Evolutionary conservation across 768 basidiomycete species (phyloP).

Genomic region (Exsudoporus frostii): DNA sequence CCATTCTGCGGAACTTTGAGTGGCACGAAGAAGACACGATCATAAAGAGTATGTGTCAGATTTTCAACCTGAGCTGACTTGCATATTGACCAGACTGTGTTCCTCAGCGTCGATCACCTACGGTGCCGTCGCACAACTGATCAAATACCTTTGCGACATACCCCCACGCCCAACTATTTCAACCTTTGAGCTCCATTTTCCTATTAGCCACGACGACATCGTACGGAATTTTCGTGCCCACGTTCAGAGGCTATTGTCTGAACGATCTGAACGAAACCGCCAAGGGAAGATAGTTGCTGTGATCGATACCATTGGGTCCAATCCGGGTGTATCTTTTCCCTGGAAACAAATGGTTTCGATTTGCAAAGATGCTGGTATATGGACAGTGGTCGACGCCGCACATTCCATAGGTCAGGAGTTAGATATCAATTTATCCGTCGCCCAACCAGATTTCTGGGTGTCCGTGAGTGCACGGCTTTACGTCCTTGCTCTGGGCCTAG

Average conservation of each 20-base stretch:
- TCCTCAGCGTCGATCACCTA: slow-evolving; percentile 51
- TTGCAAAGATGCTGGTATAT: background rate
- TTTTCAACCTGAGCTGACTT: background rate
- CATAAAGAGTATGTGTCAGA: background rate
- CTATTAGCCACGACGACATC: background rate
- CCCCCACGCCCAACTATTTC: slow-evolving; percentile 41
- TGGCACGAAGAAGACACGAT: slow-evolving; percentile 57
- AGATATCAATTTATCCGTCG: background rate
- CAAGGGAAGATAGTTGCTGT: background rate
- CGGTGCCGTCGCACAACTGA: slow-evolving; percentile 44
- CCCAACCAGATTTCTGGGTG: background rate
- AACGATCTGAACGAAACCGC: background rate
- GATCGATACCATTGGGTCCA: background rate
- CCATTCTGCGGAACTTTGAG: slow-evolving; percentile 57
- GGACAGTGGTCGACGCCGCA: background rate
- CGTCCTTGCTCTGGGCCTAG: background rate
- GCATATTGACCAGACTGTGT: background rate
- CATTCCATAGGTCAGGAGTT: background rate
- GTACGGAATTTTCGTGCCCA: background rate
- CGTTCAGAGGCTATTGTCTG: background rate
- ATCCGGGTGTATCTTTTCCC: background rate
- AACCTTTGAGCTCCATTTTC: background rate
- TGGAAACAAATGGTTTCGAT: background rate
- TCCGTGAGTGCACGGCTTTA: background rate
- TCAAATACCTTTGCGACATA: slow-evolving; percentile 49